Evolutionary conservation across 2,329 filamentous ascomycete genomes (phyloP).

Genomic region (Talaromyces marneffei): DNA sequence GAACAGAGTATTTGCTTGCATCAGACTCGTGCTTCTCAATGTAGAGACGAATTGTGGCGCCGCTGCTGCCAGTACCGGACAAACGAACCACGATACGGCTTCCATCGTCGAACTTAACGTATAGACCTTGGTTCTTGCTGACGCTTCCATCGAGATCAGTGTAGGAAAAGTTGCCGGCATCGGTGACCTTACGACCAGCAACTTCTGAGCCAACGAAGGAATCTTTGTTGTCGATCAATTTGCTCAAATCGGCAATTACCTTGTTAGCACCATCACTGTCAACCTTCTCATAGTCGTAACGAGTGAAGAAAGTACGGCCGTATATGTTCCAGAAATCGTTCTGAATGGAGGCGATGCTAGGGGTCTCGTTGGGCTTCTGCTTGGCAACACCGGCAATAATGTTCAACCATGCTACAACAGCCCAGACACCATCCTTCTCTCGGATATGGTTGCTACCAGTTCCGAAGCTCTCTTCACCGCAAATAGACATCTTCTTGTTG

Average conservation of each 20-base stretch:
- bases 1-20: slow-evolving; percentile 61
- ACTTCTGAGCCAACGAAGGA: slow-evolving; percentile 82
- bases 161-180: slow-evolving; percentile 96
- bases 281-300: slow-evolving; percentile 96
- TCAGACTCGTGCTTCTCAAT: slow-evolving; percentile 92
- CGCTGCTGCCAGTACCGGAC: slow-evolving; percentile 89
- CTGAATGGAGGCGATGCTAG: slow-evolving; percentile 94
- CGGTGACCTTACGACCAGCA: slow-evolving; percentile 73
- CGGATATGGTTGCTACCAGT: slow-evolving; percentile 98
- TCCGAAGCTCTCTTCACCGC: slow-evolving; percentile 96
- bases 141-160: slow-evolving; percentile 97
- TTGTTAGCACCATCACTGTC: slow-evolving; percentile 87
- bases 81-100: slow-evolving; percentile 92
- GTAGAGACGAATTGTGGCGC: slow-evolving; percentile 93
- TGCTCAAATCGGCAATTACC: slow-evolving; percentile 73
- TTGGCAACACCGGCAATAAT: slow-evolving; percentile 93
- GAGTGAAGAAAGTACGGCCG: slow-evolving; percentile 97
- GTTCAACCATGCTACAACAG: slow-evolving; percentile 95
- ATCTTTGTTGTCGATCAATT: slow-evolving; percentile 64
- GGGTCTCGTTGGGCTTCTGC: slow-evolving; percentile 69
- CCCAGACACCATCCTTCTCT: slow-evolving; percentile 98
- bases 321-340: slow-evolving; percentile 95
- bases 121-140: slow-evolving; percentile 92
- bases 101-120: slow-evolving; percentile 87
- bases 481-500: slow-evolving; percentile 93